phyloP scores from a whole-genome alignment of 2,329 filamentous ascomycete species.

The Fusarium newnesense region DNA sequence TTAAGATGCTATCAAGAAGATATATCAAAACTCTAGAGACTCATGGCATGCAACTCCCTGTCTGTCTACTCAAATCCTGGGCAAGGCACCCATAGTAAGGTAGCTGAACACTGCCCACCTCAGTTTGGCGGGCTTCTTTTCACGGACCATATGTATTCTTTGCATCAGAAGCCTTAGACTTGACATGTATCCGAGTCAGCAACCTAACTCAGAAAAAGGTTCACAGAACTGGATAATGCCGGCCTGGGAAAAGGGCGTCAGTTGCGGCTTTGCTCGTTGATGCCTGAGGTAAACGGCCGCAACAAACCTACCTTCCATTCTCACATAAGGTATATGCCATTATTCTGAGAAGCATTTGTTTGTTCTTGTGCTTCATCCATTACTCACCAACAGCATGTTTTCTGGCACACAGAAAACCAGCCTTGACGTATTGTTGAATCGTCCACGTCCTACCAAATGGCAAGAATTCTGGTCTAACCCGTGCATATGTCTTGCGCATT shows the following conservation, averaged over 20 bases:
- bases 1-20: not conserved
- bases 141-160: too few species aligned
- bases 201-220: too few species aligned
- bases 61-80: not conserved
- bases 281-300: not conserved
- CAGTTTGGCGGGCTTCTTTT: too few species aligned
- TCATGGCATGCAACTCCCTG: not conserved
- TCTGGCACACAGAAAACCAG: not conserved
- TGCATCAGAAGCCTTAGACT: not conserved
- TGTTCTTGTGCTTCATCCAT: not conserved
- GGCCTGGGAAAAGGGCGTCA: not conserved
- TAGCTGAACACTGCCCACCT: not conserved
- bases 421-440: slow-evolving; percentile 6
- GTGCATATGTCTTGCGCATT: slow-evolving; percentile 4
- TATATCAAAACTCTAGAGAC: not conserved
- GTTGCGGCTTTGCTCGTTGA: not conserved
- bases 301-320: not conserved
- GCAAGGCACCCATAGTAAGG: not conserved
- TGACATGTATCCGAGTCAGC: too few species aligned
- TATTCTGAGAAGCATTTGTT: too few species aligned
- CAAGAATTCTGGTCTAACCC: slow-evolving; percentile 12
- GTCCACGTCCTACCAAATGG: slow-evolving; percentile 8
- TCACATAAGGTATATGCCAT: not conserved
- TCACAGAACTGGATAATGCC: not conserved
- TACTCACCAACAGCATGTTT: not conserved